Base-by-base conservation (phyloP, 1,139 yeast species). In the Blastobotrys petasosporus region DNA sequence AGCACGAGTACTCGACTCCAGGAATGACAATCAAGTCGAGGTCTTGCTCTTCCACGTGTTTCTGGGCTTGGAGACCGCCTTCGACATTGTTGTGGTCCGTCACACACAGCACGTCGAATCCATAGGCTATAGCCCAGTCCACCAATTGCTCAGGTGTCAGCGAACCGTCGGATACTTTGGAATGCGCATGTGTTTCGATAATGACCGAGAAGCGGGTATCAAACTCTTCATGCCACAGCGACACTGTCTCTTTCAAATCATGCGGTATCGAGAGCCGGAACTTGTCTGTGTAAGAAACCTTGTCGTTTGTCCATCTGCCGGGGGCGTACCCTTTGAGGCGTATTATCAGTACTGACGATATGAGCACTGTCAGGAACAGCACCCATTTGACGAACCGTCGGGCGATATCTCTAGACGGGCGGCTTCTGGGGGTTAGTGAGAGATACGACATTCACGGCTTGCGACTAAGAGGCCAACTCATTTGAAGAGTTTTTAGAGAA, bases 51-150 rank as follows among this genome's bases (percentile, higher is more conserved):
- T 44, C 42, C 2, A 57, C 57, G 41, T 52, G 43, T 13, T 41
- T 38, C 33, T 36, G 40, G 2, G 61, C 61, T 9, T 37, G 45
- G 7, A 51, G 42, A 4, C 60, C 60, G 6, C 61, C 61, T 3
- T 41, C 48, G 16, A 58, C 36, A 13, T 49, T 50, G 38, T 58
- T 58, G 37, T 58, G 62, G 37, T 57, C 62, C 4, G 62, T 57
- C 16, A 57, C 60, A 39, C 56, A 53, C 11, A 58, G 44, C 2
- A 49, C 57, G 10, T 49, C 33, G 37, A 56, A 54, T 7, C 61
- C 62, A 42, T 58, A 58, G 4, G 61, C 58, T 28, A 49, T 35
- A 3, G 62, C 62, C 62, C 61, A 58, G 45, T 56, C 57, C 15
- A 58, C 60, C 16, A 56, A 45, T 45, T 57, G 61, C 13, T 41